These are phyloP conservation scores for Pneumocystis oryctolagi DNA, from an alignment of 1,139 yeast genomes.

Conservation along the genomic window DNA sequence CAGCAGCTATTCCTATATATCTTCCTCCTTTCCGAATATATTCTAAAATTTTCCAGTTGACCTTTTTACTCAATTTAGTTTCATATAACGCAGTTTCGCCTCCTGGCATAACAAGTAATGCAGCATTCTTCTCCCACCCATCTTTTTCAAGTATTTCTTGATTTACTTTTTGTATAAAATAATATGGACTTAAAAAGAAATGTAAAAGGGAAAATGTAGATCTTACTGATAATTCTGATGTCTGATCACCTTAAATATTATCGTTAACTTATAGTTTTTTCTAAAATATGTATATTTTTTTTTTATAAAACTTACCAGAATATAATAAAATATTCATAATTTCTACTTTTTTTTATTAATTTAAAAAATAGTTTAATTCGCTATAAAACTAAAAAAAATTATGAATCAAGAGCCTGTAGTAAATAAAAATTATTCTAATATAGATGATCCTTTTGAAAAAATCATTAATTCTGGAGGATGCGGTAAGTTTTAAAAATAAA, in stretches of 20 bases:
- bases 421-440: background rate
- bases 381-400: background rate
- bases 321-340: background rate
- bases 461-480: background rate
- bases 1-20: slow-evolving; percentile 87
- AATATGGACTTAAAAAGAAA: background rate
- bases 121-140: slow-evolving; percentile 28
- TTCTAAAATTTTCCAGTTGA: slow-evolving; percentile 43
- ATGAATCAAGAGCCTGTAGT: background rate
- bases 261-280: background rate
- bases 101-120: slow-evolving; percentile 78
- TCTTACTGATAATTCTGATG: background rate
- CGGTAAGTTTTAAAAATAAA: background rate
- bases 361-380: background rate
- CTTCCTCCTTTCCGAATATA: slow-evolving; percentile 69
- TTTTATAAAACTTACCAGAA: background rate
- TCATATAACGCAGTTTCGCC: slow-evolving; percentile 92
- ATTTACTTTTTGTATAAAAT: background rate
- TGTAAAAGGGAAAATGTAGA: background rate
- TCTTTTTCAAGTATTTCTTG: slow-evolving; percentile 26
- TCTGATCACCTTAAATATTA: background rate
- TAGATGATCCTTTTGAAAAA: background rate
- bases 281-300: background rate
- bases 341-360: background rate
- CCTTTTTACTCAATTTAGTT: slow-evolving; percentile 50